A percentile compares a stretch with the other conserved stretches of the same genome.
phyloP scores from a whole-genome alignment of 768 basidiomycete species.

The Cystofilobasidium bisporidii region DNA sequence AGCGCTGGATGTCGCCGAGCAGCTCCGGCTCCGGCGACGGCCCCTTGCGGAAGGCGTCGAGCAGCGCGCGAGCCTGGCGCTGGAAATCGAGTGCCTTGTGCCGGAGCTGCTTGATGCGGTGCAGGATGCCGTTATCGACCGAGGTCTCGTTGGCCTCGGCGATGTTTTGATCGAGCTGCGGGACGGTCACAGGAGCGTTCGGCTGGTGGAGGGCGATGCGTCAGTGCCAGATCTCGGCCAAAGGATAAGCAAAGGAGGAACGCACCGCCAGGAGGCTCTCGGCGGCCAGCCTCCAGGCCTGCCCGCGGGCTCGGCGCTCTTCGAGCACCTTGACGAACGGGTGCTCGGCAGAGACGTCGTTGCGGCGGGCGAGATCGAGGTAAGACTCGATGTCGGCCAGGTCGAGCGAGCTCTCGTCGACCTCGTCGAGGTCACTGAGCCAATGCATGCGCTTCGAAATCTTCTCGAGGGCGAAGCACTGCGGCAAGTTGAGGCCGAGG shows the following conservation, averaged over 20 bases:
- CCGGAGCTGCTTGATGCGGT: conserved; percentile 43
- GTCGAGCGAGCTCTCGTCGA: conserved; percentile 59
- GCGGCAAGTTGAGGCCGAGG: conserved; percentile 73
- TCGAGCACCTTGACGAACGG: conserved; percentile 56
- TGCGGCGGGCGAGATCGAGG: conserved; percentile 59
- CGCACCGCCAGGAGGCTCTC: conserved; percentile 46
- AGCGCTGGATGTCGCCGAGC: conserved; percentile 33
- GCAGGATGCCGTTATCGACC: conserved; percentile 56
- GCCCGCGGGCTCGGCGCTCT: conserved; percentile 56
- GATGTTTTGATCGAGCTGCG: conserved; percentile 64
- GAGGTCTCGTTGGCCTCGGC: conserved; percentile 58
- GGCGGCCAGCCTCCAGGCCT: conserved; percentile 67
- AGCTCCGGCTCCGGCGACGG: conserved; percentile 21
- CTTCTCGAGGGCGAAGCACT: conserved; percentile 64
- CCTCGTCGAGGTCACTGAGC: conserved; percentile 56
- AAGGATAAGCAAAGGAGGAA: background rate
- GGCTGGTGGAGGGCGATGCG: background rate
- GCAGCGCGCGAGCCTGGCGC: conserved; percentile 63
- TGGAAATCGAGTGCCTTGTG: conserved; percentile 68
- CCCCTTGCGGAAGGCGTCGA: conserved; percentile 38
- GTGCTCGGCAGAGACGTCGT: conserved; percentile 57
- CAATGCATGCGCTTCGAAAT: conserved; percentile 72
- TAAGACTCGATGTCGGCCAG: conserved; percentile 68
- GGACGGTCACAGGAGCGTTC: conserved; percentile 52
- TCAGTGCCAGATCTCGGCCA: background rate